Conservation (phyloP, 768 basidiomycete genomes). For the Cytidiella melzeri region DNA sequence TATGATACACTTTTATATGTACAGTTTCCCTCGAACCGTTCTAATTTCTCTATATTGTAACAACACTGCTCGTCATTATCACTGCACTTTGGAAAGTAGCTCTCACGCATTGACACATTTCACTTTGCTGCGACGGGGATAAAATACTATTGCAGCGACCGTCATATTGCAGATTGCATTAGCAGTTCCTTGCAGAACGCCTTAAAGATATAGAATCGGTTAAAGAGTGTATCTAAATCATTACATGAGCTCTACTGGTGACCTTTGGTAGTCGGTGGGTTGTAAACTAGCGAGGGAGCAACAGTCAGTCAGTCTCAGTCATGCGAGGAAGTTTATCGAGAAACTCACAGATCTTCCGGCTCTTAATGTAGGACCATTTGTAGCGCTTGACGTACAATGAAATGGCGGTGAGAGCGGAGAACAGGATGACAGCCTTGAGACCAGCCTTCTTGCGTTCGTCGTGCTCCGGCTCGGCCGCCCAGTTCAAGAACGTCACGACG, state of each 20-base stretch:
- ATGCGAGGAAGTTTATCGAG: not conserved
- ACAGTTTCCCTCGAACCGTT: too few relatives aligned
- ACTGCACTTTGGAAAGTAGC: too few relatives aligned
- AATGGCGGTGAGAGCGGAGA: conserved; percentile 76
- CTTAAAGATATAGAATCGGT: too few relatives aligned
- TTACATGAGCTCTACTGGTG: not conserved
- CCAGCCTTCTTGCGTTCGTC: conserved; percentile 97
- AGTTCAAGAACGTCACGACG: conserved; percentile 89
- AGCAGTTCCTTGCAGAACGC: not conserved
- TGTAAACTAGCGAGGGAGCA: not conserved
- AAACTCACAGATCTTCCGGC: conserved; percentile 72
- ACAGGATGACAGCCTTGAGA: conserved; percentile 90
- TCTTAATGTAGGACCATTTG: conserved; percentile 92
- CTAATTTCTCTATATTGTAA: not conserved
- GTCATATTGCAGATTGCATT: too few relatives aligned
- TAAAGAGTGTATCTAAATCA: not conserved
- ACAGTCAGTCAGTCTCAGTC: not conserved
- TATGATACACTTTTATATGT: not conserved
- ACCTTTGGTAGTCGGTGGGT: not conserved
- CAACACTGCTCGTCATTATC: not conserved
- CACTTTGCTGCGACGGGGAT: too few relatives aligned
- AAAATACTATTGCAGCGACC: too few relatives aligned
- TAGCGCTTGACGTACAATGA: conserved; percentile 90
- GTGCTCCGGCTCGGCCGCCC: conserved; percentile 97
- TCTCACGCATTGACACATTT: too few relatives aligned